Base-by-base conservation (phyloP, 2,329 filamentous ascomycete species). In the Scleromitrula shiraiana region DNA sequence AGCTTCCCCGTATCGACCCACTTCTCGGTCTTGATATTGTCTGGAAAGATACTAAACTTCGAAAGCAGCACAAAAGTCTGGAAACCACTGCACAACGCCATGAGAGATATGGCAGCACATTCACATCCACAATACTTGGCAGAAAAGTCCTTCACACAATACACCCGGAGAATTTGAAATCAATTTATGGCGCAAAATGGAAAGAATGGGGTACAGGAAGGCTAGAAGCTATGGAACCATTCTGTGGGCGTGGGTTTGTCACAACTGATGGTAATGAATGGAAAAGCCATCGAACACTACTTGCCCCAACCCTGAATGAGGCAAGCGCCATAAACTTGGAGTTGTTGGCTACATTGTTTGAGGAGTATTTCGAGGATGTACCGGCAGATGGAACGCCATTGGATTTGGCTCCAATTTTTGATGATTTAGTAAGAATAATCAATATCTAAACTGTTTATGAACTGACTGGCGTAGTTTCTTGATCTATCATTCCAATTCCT, bases 251-350 rank as follows among this genome's bases (percentile, higher is more conserved):
- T 23, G 46, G 46, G 8, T 49, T 49, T 24, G 7, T 49, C 2
- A 49, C 46, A 4, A 38, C 24, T 10, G 32, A 49, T 27, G 40
- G 46, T 1, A 32, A 49, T 12, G 40, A 44, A 32, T 49, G 46
- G 46, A 27, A 15, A 7, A 7, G 10, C 4, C 17, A 37, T 24
- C 23, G 40, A 26, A 9, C 14, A 26, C n/a, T 49, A 19, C 19
- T 49, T 19, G 24, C n/a, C n/a, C 33, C 45, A 33, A 29, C 26
- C 7, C 30, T 49, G 33, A 44, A 12, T 3, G 40, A 44, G 22
- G 17, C 23, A 2, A 44, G 30, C 26, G 22, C 26, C 15, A n/a
- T 38, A 14, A 22, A 49, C 23, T 4, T 49, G 5, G 14, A 17
- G 2, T 2, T 24, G 3, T 26, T 49, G 2, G 19, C 9, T 14